Base-by-base conservation (phyloP, 1,284 basidiomycete genomes). In the Takashimella koratensis region DNA sequence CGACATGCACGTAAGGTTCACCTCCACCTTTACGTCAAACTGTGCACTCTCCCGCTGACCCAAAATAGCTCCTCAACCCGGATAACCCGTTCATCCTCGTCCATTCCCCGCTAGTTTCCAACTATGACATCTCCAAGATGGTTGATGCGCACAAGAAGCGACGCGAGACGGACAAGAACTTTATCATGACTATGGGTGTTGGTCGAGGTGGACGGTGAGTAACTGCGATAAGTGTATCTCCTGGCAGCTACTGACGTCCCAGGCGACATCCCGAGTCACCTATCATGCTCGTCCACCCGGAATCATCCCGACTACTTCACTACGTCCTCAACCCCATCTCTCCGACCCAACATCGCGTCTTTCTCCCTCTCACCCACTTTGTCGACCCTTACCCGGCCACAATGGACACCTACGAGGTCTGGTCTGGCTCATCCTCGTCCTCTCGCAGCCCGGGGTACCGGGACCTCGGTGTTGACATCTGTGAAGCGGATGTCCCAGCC, bases 181-280 rank as follows among this genome's bases (percentile, higher is more conserved):
- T 87, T 52, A 94, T 96, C 70, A 96, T 97, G 94, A 97, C 93
- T 27, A 88, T 93, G 79, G 88, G 92, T 12, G 87, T 93, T 0
- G 72, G 71, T 4, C 65, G 66, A 20, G 75, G 75, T n/a, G 75
- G 74, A 47, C 54, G 73, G 65, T 66, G 45, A 53, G 59, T 51
- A 60, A 10, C 20, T 16, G 10, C 16, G 42, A 24, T 16, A 25
- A 13, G n/a, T n/a, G n/a, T n/a, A n/a, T n/a, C n/a, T 25, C 12
- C 19, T 20, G 21, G 1, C 21, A 4, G 2, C 16, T 1, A 10
- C 83, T 21, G 86, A 89, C 56, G 83, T 19, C 47, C 1, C 52
- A 71, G 68, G 39, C 61, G 62, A 21, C 75, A 76, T 53, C 74
- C 75, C 6, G 75, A 76, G 63, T 70, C 75, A 2, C 71, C 75